Conservation (phyloP, 345 rosid genomes). For the Gossypium australe region DNA sequence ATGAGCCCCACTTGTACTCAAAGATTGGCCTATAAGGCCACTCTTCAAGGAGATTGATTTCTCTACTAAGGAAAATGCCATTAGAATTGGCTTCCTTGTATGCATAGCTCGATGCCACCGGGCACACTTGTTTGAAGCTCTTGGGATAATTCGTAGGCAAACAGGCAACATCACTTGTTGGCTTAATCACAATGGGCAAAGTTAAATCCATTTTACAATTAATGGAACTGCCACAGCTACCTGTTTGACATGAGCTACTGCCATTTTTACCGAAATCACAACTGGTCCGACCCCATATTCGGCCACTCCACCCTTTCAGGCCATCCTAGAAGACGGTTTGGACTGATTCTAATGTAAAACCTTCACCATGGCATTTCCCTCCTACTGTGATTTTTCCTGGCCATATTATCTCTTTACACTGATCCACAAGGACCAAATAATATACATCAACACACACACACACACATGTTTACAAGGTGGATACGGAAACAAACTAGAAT, state of each 20-base stretch:
- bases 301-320: conserved; percentile 42
- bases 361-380: conserved; percentile 24
- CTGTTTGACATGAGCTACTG: conserved; percentile 43
- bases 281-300: conserved; percentile 65
- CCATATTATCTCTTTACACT: conserved; percentile 56
- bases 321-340: conserved; percentile 32
- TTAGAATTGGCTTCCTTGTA: not conserved
- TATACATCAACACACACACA: not conserved
- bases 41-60: too few relatives aligned
- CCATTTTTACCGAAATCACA: conserved; percentile 37
- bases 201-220: conserved; percentile 54
- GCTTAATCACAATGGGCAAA: conserved; percentile 37
- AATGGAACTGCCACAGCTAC: conserved; percentile 40
- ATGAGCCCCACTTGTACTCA: too few relatives aligned
- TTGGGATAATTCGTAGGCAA: conserved; percentile 45
- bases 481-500: not conserved
- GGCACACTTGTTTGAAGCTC: conserved; percentile 50
- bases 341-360: conserved; percentile 38
- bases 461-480: conserved; percentile 1
- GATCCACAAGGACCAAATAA: conserved; percentile 24
- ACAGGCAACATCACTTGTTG: conserved; percentile 25
- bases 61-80: too few relatives aligned
- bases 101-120: conserved; percentile 57
- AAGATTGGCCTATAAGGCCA: too few relatives aligned
- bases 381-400: conserved; percentile 36